Evolutionary conservation across 495 filamentous ascomycete genomes (phyloP), one percentile per base, ranked within the genome.

Genomic region (Penicillium mononematosum): DNA sequence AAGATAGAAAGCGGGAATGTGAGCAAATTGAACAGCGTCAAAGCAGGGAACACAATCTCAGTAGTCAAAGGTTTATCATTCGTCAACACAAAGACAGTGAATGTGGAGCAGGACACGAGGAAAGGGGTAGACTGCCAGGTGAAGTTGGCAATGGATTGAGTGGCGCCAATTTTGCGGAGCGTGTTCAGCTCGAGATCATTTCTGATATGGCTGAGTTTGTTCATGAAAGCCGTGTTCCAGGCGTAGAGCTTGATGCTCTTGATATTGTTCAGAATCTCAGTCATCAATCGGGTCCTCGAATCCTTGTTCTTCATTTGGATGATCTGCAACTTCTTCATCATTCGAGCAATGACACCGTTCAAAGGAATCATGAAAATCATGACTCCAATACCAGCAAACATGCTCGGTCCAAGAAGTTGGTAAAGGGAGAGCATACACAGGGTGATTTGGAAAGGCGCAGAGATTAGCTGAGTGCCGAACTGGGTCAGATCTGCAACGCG

Each of bases 81-180:
- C 1, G 89, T 95, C 50, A 94, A 77, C 44, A 97, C 95, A 64
- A 94, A 99, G 17, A 98, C 90, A 14, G 90, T 86, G 66, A 99
- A 99, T 10, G 94, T 98, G 9, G 90, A 91, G 76, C 93, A 98
- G 14, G 95, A 98, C 14, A 99, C 95, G 32, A 99, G 82, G 78
- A 99, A 99, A 9, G 95, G 95, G 10, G 95, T 98, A n/a, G 90
- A 94, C n/a, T 90, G 90, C 95, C 95, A 99, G 24, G 95, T 97
- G 58, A 99, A 99, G 64, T 96, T 98, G 29, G 95, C 91, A 71
- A 97, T 78, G 7, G 93, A 88, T 70, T 96, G 92, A 2, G 92
- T 86, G 45, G 92, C 91, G 45, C 95, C 95, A 59, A 99, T 98
- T 67, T 92, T 96, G 51, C 92, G 89, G 41, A 98, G 87, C 14